These are phyloP conservation scores for Setaria viridis DNA, from an alignment of 202 grass and related monocot species.

Conservation along the genomic window DNA sequence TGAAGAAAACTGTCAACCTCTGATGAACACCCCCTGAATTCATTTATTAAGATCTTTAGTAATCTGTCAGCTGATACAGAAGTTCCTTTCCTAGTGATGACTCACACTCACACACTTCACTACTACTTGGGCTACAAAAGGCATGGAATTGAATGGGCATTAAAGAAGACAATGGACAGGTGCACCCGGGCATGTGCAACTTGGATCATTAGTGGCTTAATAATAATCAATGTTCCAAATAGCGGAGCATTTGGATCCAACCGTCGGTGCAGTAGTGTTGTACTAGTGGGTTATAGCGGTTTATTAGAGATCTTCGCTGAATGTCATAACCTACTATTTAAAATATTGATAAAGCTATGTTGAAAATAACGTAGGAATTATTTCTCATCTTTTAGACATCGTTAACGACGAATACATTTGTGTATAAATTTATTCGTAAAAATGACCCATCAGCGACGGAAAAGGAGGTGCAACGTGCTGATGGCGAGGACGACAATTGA, in stretches of 20 bases:
- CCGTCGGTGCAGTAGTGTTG: no score
- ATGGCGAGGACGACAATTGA: no score
- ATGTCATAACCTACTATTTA: no score
- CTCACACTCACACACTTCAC: neutral
- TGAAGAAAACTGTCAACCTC: neutral
- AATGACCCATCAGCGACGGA: no score
- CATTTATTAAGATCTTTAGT: neutral
- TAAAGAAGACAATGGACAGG: neutral
- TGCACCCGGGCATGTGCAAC: neutral
- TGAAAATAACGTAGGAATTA: neutral
- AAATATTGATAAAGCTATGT: neutral
- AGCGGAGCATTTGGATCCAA: no score
- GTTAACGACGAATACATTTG: no score
- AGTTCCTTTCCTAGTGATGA: neutral
- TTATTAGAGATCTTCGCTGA: no score
- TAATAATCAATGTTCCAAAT: neutral
- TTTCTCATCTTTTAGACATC: neutral
- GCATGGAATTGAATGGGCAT: neutral
- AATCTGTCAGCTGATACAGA: neutral
- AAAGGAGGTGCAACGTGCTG: no score
- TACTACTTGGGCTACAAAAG: neutral
- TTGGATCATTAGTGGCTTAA: neutral
- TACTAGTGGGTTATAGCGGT: no score
- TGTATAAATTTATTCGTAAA: no score
- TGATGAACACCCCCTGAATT: neutral